Base-by-base conservation (phyloP, 2,329 filamentous ascomycete species). In the Davidsoniella virescens region DNA sequence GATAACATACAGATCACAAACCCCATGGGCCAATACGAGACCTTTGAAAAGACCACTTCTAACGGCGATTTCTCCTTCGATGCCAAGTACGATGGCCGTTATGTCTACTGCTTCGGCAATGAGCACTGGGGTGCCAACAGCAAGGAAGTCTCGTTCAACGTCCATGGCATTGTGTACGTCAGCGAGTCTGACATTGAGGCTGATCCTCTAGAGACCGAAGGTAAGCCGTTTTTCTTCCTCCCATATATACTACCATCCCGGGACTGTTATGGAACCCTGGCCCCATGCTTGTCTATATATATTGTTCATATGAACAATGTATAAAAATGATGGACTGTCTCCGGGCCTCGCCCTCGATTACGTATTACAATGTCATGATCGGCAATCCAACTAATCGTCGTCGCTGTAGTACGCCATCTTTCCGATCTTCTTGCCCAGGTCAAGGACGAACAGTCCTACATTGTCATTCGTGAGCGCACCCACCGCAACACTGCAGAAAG, bases 61-160 rank as follows among this genome's bases (percentile, higher is more conserved):
- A 88, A 84, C 59, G 92, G 92, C 63, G 90, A 96, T 67, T 87
- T 93, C 70, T 85, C 85, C 52, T 96, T 98, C 68, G 83, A 80
- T 38, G 88, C 92, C 47, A 71, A 75, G 59, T 69, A 80, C 62
- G 88, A 98, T 65, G 92, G 92, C 57, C 87, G 84, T 69, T 95
- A 84, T 70, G 72, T 77, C 52, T 98, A 98, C 78, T 98, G 92
- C 78, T 98, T 98, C 71, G 93, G 92, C 68, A 98, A 98, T 69
- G 90, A 96, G 72, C 83, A 92, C 66, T 98, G 90, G 87, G 85
- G 86, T 53, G 87, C 88, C 53, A 87, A 87, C 66, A 93, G 80
- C 64, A 98, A 98, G 70, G 92, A 98, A 67, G 90, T 98, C 49
- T 94, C 87, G 51, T 98, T 98, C 78, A 98, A 98, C 66, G 92